These are phyloP conservation scores for Acer negundo DNA, from an alignment of 345 rosid genomes.

Conservation along the genomic window DNA sequence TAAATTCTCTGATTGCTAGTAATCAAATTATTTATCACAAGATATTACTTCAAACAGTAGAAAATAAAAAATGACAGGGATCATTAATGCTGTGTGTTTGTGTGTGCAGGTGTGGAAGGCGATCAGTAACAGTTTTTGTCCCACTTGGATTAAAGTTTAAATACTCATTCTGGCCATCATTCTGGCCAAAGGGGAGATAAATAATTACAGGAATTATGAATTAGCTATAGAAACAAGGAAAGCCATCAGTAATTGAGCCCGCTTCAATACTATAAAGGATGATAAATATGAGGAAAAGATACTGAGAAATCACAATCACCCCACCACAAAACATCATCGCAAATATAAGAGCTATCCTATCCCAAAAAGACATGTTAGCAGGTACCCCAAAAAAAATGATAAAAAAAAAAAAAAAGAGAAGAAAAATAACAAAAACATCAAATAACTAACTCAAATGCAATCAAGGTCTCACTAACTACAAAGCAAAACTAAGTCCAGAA, in stretches of 20 bases:
- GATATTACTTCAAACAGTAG: background rate
- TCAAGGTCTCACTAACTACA: background rate
- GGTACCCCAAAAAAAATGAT: background rate
- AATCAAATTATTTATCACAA: background rate
- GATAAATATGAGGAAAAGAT: constrained; percentile 2
- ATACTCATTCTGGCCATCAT: too few relatives aligned
- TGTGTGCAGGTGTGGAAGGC: background rate
- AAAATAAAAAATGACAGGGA: background rate
- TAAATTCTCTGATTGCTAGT: background rate
- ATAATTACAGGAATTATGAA: background rate
- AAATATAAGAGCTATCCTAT: background rate
- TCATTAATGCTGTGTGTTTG: background rate
- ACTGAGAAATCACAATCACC: background rate
- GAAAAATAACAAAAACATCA: constrained; percentile 2
- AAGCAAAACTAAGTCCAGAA: constrained; percentile 1
- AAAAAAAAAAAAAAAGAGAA: background rate
- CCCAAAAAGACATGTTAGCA: background rate
- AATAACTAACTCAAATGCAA: background rate
- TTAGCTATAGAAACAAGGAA: background rate
- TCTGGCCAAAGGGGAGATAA: background rate
- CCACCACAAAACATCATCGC: background rate
- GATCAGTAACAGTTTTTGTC: background rate
- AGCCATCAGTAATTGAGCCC: background rate
- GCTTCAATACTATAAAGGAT: background rate
- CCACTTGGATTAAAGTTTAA: background rate